Evolutionary conservation across 495 filamentous ascomycete species (phyloP).

Genomic region (Xylaria castorea): DNA sequence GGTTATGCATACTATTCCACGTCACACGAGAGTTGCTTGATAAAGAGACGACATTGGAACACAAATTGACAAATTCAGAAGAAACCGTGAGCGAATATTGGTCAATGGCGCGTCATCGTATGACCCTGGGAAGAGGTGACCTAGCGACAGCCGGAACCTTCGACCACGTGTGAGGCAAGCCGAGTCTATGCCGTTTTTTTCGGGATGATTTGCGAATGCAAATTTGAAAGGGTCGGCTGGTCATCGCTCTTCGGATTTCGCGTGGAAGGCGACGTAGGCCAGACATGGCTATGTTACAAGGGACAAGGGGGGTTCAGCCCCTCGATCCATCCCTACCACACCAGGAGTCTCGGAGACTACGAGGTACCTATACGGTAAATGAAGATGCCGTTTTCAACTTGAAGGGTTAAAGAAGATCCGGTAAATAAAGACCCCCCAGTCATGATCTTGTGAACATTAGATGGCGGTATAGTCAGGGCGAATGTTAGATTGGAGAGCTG

Average conservation of each 20-base stretch:
- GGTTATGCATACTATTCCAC: not conserved
- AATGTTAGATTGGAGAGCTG: not conserved
- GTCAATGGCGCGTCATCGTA: constrained; percentile 12
- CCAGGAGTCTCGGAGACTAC: too few relatives aligned
- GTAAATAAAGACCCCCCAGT: not conserved
- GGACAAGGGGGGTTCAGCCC: not conserved
- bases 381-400: not conserved
- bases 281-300: not conserved
- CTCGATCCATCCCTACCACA: not conserved
- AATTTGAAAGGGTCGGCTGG: not conserved
- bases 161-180: constrained; percentile 1
- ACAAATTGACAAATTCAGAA: constrained; percentile 5
- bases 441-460: not conserved
- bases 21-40: constrained; percentile 10
- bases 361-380: too few relatives aligned
- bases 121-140: constrained; percentile 3
- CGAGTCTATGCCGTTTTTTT: constrained; percentile 21
- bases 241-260: constrained; percentile 23
- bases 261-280: not conserved
- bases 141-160: constrained; percentile 14
- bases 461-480: not conserved
- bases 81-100: not conserved
- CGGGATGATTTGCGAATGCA: not conserved
- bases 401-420: constrained; percentile 6
- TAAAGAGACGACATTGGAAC: constrained; percentile 3